Base-by-base conservation (phyloP, 1,139 yeast genomes). In the Komagataea norvegica region DNA sequence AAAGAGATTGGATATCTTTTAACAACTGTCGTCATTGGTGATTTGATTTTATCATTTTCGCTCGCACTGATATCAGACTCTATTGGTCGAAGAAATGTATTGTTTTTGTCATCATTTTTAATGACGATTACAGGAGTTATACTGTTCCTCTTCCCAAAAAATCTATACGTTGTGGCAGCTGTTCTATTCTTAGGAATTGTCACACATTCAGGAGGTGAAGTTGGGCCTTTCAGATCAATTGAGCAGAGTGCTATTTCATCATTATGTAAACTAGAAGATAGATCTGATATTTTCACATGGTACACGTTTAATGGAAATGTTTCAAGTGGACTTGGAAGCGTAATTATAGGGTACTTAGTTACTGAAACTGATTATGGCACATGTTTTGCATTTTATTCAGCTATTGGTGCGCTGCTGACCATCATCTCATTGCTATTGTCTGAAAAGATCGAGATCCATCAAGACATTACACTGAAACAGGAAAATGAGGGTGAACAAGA, bases 181-280 rank as follows among this genome's bases (percentile, higher is more conserved):
- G 91, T 94, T 2, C 79, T 84, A 7, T 64, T 70, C 8, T 43
- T 77, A 33, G 86, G 86, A 22, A 86, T 88, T 11, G 82, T 88
- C 5, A 86, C 95, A 1, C 95, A 96, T 0, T 77, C 88, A 14
- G 95, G 96, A 14, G 88, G 81, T 49, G 96, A 88, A 56, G 86
- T 91, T 0, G 96, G 96, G 0, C 96, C 96, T 0, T 88, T 88
- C 61, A 81, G 86, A 55, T 78, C 93, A 2, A 77, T 88, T 15
- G 96, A 88, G 56, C 96, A 88, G 56, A 83, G 95, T 0, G 73
- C 85, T 20, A 67, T 88, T 35, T 94, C 96, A 1, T 93, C 85
- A 56, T 62, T 88, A 46, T 80, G 93, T 1, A 76, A 82, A 0
- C 71, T 70, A 31, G 70, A 69, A 37, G 75, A 77, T 42, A 65